Conservation (phyloP, 163 green algal genomes). For the Picocystis sp. region DNA sequence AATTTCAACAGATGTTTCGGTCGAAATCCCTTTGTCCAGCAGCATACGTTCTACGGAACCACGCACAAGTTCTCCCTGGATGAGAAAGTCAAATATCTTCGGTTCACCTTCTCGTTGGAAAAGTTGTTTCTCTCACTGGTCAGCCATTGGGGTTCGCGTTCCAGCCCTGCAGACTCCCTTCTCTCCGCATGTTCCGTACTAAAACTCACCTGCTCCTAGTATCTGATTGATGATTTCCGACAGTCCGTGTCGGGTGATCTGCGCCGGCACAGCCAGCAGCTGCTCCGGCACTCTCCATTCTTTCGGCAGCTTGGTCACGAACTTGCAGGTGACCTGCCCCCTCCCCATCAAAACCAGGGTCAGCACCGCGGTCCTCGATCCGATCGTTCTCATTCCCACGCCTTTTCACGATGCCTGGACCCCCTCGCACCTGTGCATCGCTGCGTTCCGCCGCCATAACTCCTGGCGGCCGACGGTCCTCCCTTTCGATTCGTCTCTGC, state of each 20-base stretch:
- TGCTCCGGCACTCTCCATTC: slow-evolving; percentile 2
- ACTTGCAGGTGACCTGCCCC: not conserved
- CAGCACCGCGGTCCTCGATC: too few relatives aligned
- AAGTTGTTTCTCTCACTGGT: slow-evolving; percentile 9
- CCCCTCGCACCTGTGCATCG: too few relatives aligned
- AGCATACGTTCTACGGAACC: slow-evolving; percentile 58
- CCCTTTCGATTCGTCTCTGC: too few relatives aligned
- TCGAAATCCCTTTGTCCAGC: slow-evolving; percentile 41
- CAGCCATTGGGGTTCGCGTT: not conserved
- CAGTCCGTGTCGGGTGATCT: slow-evolving; percentile 77
- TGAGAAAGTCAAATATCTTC: slow-evolving; percentile 84
- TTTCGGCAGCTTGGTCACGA: slow-evolving; percentile 3
- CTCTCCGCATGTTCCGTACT: slow-evolving; percentile 2
- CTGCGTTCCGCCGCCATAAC: too few relatives aligned
- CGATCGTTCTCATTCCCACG: too few relatives aligned
- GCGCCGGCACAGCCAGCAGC: slow-evolving; percentile 50
- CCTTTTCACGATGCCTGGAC: too few relatives aligned
- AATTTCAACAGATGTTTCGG: slow-evolving; percentile 52
- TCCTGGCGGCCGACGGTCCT: too few relatives aligned
- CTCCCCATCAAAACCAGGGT: too few relatives aligned
- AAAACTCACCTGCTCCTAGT: slow-evolving; percentile 43
- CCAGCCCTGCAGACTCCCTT: not conserved
- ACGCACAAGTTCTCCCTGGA: slow-evolving; percentile 69
- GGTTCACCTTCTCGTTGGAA: slow-evolving; percentile 17
- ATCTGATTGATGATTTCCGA: slow-evolving; percentile 92